Evolutionary conservation across 352 stramenopile genomes (phyloP), one percentile per base, ranked within the genome.

Genomic region (Phytophthora boehmeriae): DNA sequence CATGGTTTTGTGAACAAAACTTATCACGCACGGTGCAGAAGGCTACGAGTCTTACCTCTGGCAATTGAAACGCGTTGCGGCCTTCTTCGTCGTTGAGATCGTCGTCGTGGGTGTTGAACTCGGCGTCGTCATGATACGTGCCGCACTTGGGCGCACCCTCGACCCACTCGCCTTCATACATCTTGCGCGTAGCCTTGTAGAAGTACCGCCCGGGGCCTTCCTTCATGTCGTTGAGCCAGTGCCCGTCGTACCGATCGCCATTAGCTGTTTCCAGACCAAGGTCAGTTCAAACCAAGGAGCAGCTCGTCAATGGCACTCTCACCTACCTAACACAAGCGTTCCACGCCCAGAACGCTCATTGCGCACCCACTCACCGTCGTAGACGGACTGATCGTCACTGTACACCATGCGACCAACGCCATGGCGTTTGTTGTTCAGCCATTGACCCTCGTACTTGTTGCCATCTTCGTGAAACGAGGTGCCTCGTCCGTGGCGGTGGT

Each of bases 151-250:
- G 83, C 0, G 76, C 68, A 17, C 71, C 89, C 28, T 89, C 78
- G 13, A 89, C 82, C 92, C 92, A 98, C 63, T 97, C 87, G 30
- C 88, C 92, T 71, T 96, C 85, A 72, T 97, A 97, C 44, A 93
- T 73, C 50, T 94, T 94, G 46, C 78, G 68, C 8, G 85, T 96
- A 2, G 71, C 76, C 56, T 88, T 89, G 68, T 96, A 97, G 69
- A 86, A 89, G 58, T 86, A 96, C 30, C 80, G 69, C 19, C 92
- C 90, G 4, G 83, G 76, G 0, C 89, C 89, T 84, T 97, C 83
- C 64, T 97, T 97, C 56, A 92, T 86, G 73, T 95, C 90, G 46
- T 94, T 73, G 4, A 90, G 54, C 83, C 90, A 96, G 48, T 93
- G 83, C 38, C 88, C 90, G 39, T 97, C 87, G 59, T 96, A 96